A percentile compares a stretch with the other conserved stretches of the same genome.
Evolutionary conservation across 208 protist genomes (phyloP).

Genomic region (Endotrypanum monterogeii): DNA sequence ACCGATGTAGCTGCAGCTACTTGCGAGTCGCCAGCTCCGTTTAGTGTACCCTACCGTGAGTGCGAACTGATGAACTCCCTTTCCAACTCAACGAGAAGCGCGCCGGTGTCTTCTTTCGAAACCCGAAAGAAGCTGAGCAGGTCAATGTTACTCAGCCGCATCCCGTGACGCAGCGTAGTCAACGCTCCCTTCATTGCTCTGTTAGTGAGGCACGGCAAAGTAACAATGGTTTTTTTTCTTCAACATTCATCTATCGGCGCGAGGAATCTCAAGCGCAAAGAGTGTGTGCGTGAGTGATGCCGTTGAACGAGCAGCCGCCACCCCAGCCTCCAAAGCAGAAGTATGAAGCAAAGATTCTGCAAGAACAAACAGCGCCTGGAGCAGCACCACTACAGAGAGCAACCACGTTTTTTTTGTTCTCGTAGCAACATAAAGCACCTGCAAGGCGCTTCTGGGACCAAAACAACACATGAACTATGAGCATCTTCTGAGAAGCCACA

Average conservation of each 20-base stretch:
- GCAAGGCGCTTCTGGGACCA: neutral
- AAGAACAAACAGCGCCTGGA: neutral
- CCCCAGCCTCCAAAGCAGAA: neutral
- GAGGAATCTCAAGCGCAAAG: neutral
- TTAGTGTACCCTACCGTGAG: neutral
- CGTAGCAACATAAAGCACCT: neutral
- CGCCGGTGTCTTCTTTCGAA: neutral
- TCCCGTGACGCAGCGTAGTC: neutral
- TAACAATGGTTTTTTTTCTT: neutral
- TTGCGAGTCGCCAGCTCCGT: neutral
- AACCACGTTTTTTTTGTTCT: neutral
- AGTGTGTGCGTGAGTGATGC: neutral
- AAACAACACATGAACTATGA: neutral
- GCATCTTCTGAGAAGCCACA: neutral
- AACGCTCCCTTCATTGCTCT: neutral
- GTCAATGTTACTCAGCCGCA: neutral
- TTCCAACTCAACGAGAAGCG: neutral
- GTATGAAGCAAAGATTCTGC: neutral
- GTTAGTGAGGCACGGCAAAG: neutral
- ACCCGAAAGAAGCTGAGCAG: neutral
- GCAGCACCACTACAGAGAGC: neutral
- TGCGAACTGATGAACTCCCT: neutral
- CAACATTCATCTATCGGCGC: no score
- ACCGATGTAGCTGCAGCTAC: neutral
- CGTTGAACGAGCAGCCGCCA: neutral